A percentile compares a stretch with the other conserved stretches of the same genome.
Conservation (phyloP, 2,329 filamentous ascomycete species). For the Aspergillus neotritici region DNA sequence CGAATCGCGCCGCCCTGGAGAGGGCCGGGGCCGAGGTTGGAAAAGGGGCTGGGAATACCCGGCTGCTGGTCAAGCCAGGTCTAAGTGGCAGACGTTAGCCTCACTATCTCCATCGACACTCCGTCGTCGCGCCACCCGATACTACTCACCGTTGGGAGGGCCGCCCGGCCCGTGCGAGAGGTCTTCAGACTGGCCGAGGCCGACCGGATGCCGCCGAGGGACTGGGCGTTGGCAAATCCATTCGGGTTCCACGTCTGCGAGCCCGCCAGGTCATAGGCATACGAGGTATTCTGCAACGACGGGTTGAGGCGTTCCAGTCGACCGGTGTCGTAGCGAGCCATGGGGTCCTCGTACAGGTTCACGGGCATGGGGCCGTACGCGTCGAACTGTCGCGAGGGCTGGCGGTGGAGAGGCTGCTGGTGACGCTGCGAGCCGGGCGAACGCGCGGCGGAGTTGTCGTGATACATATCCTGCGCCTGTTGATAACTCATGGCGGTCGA, state of each 20-base stretch:
- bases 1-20: conserved; percentile 39
- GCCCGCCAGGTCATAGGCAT: conserved; percentile 63
- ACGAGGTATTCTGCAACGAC: conserved; percentile 53
- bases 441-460: conserved; percentile 64
- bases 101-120: neutral
- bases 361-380: conserved; percentile 61
- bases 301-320: conserved; percentile 54
- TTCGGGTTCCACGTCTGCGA: conserved; percentile 76
- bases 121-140: no score
- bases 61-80: conserved; percentile 59
- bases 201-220: conserved; percentile 59
- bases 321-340: conserved; percentile 52
- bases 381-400: conserved; percentile 73
- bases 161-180: conserved; percentile 48
- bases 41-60: conserved; percentile 43
- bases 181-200: conserved; percentile 53
- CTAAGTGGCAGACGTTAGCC: conserved; percentile 33
- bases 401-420: conserved; percentile 60
- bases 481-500: conserved; percentile 34
- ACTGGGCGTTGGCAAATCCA: conserved; percentile 61
- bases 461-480: conserved; percentile 51
- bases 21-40: conserved; percentile 39
- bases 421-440: conserved; percentile 69
- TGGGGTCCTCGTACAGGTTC: conserved; percentile 67
- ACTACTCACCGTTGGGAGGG: conserved; percentile 66